phyloP scores from a whole-genome alignment of 1,284 basidiomycete genomes.

The Puccinia polysora region DNA sequence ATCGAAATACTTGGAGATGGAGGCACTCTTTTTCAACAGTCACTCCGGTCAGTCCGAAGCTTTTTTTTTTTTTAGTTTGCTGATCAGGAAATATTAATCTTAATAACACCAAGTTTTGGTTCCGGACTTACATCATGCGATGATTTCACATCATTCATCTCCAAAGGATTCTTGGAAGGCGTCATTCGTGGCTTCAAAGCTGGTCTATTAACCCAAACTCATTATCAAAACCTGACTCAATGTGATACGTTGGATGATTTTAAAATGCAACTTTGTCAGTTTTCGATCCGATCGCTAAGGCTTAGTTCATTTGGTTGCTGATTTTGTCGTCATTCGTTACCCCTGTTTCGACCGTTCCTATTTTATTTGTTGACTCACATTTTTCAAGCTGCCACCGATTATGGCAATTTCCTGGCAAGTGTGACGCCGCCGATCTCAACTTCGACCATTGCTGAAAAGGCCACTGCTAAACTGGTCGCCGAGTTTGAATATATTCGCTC shows the following conservation, averaged over 20 bases:
- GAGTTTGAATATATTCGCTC: slow-evolving; percentile 92
- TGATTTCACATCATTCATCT: not conserved
- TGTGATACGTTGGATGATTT: slow-evolving; percentile 89
- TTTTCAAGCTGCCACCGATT: slow-evolving; percentile 75
- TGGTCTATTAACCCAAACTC: slow-evolving; percentile 77
- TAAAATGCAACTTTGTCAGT: slow-evolving; percentile 57
- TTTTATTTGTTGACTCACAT: not conserved
- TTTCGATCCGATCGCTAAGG: slow-evolving; percentile 48
- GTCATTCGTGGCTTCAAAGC: slow-evolving; percentile 92
- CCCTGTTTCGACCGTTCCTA: slow-evolving; percentile 47
- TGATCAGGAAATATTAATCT: slow-evolving; percentile 69
- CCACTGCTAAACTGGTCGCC: slow-evolving; percentile 87
- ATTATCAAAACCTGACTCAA: slow-evolving; percentile 91
- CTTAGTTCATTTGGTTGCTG: no score
- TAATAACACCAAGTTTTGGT: no score
- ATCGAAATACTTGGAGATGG: no score
- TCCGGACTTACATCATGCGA: not conserved
- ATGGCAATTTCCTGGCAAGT: slow-evolving; percentile 96
- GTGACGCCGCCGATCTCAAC: slow-evolving; percentile 93
- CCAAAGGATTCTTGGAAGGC: slow-evolving; percentile 58
- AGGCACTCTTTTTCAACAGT: slow-evolving; percentile 75
- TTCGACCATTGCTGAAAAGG: slow-evolving; percentile 89
- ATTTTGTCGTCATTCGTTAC: no score
- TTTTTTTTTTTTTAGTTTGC: slow-evolving; percentile 27
- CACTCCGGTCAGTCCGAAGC: slow-evolving; percentile 36